Conservation (phyloP, 106 monocot species). For the Posidonia australis region DNA sequence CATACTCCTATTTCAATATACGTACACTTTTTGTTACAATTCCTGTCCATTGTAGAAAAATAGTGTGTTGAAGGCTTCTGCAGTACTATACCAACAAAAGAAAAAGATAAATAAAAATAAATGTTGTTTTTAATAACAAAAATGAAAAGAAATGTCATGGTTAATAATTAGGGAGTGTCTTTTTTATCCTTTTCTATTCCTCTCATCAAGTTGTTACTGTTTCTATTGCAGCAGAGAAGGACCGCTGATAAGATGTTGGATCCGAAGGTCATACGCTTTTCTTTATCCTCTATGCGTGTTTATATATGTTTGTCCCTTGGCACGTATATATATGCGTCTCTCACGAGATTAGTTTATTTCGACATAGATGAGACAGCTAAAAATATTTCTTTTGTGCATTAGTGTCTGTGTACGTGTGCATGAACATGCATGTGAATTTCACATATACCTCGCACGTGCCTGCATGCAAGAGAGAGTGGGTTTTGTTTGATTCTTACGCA, state of each 20-base stretch:
- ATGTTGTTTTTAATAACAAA: background rate
- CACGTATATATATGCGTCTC: background rate
- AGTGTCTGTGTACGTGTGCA: background rate
- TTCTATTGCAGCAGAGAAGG: background rate
- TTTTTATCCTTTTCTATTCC: background rate
- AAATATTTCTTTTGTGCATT: background rate
- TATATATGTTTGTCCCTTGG: background rate
- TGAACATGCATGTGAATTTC: slow-evolving; percentile 2
- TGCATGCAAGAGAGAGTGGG: background rate
- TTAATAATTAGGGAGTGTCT: background rate
- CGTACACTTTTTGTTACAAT: background rate
- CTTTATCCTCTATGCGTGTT: background rate
- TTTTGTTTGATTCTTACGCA: too few species aligned
- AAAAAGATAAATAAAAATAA: background rate
- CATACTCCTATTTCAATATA: too few species aligned
- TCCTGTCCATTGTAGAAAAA: background rate
- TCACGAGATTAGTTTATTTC: too few species aligned
- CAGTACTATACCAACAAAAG: background rate
- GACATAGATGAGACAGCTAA: too few species aligned
- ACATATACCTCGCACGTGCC: background rate
- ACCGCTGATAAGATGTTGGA: slow-evolving; percentile 6
- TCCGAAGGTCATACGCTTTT: slow-evolving; percentile 12
- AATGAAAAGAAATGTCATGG: background rate
- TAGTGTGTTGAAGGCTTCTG: slow-evolving; percentile 2
- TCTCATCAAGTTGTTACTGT: background rate